Percentiles rank a stretch among this genome's conserved stretches.
phyloP scores from a whole-genome alignment of 495 filamentous ascomycete species.

The Xylaria sp. region DNA sequence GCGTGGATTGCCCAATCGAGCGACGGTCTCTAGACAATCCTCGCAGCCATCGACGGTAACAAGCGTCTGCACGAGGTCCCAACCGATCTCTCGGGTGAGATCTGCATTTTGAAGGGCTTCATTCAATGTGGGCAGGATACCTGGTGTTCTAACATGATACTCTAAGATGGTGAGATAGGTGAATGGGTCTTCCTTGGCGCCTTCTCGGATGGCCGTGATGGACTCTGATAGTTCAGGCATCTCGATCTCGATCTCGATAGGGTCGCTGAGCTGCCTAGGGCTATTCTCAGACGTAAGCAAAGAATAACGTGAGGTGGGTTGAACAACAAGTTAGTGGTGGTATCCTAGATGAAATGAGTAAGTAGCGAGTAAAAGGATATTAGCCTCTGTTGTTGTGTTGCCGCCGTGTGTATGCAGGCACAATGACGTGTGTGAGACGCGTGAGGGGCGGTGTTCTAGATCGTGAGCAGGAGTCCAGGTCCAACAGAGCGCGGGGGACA shows the following conservation, averaged over 20 bases:
- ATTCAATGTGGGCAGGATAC: constrained; percentile 77
- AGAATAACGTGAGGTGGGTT: background rate
- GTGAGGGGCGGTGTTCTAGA: constrained; percentile 30
- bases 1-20: constrained; percentile 85
- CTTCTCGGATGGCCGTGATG: constrained; percentile 39
- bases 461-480: constrained; percentile 7
- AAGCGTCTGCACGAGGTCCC: constrained; percentile 90
- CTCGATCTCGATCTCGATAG: constrained; percentile 11
- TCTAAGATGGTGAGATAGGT: constrained; percentile 90
- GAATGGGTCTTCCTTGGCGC: constrained; percentile 67
- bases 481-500: background rate
- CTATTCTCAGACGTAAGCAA: background rate
- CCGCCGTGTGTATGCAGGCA: constrained; percentile 7
- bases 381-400: background rate
- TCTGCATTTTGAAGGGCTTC: constrained; percentile 80
- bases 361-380: background rate
- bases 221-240: constrained; percentile 41
- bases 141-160: constrained; percentile 74
- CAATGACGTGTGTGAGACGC: constrained; percentile 27
- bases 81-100: constrained; percentile 90
- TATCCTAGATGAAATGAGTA: background rate
- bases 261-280: background rate
- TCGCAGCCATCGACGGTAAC: constrained; percentile 76
- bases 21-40: constrained; percentile 75
- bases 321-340: background rate